Percentiles rank a stretch among this genome's conserved stretches.
These are phyloP conservation scores for Spatholobus suberectus DNA, from an alignment of 306 rosid genomes.

Conservation along the genomic window DNA sequence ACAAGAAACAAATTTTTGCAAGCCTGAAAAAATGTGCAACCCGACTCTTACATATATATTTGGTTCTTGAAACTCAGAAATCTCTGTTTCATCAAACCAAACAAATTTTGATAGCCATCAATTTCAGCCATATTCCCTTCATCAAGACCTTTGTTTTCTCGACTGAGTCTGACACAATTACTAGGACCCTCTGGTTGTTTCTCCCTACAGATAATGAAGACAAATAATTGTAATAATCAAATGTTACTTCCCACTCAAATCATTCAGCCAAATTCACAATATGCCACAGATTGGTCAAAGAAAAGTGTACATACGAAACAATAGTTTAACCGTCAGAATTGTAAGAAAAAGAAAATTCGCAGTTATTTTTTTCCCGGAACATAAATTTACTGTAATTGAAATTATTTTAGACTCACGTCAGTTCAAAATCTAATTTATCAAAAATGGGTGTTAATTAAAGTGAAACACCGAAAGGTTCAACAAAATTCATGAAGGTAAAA, in stretches of 20 bases:
- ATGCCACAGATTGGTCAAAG: not conserved
- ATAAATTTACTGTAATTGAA: not conserved
- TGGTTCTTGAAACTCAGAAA: slow-evolving; percentile 77
- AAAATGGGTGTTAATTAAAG: not conserved
- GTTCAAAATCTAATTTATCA: not conserved
- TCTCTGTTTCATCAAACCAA: slow-evolving; percentile 70
- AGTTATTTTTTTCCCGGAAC: not conserved
- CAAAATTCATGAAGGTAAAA: not conserved
- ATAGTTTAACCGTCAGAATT: slow-evolving; percentile 4
- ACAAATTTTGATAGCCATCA: slow-evolving; percentile 50
- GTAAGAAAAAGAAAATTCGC: not conserved
- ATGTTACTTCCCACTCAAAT: slow-evolving; percentile 7
- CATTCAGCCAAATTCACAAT: not conserved
- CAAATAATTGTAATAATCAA: not conserved
- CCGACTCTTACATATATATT: slow-evolving; percentile 65
- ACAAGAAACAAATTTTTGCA: not conserved
- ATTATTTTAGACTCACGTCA: not conserved
- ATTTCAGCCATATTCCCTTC: slow-evolving; percentile 40
- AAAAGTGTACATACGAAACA: not conserved
- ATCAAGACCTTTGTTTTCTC: slow-evolving; percentile 28
- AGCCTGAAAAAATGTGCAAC: slow-evolving; percentile 16
- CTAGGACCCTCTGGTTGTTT: slow-evolving; percentile 43
- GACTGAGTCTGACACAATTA: slow-evolving; percentile 26
- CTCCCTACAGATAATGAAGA: slow-evolving; percentile 44
- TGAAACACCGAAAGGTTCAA: not conserved